Conservation (phyloP, 1,284 basidiomycete genomes). For the Microbotryum violaceum region DNA sequence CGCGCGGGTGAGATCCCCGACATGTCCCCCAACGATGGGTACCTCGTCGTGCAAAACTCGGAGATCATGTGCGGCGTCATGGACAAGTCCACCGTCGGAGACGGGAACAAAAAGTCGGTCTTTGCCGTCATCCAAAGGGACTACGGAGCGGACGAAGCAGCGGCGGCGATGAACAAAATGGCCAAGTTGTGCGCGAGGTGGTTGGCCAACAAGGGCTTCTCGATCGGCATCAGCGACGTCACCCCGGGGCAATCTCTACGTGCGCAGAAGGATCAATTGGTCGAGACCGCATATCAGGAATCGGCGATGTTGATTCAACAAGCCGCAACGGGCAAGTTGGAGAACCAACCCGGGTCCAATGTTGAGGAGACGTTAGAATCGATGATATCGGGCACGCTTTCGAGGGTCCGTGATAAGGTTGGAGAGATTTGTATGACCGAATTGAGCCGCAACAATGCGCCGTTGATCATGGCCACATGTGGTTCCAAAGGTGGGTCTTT, state of each 20-base stretch:
- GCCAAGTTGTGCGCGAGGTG: constrained; percentile 95
- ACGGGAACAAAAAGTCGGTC: constrained; percentile 98
- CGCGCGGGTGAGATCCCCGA: constrained; percentile 36
- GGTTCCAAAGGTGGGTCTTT: constrained; percentile 78
- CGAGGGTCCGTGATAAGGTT: constrained; percentile 89
- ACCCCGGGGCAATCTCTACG: constrained; percentile 83
- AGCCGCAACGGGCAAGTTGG: constrained; percentile 85
- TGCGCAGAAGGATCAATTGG: constrained; percentile 73
- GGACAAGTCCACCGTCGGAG: constrained; percentile 97
- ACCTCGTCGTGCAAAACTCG: constrained; percentile 93
- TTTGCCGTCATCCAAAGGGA: constrained; percentile 97
- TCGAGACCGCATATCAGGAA: constrained; percentile 80
- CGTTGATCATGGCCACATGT: constrained; percentile 97
- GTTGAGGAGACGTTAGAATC: constrained; percentile 96
- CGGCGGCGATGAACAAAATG: constrained; percentile 88
- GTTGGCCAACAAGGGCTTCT: constrained; percentile 95
- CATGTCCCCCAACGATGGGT: constrained; percentile 94
- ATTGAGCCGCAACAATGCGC: constrained; percentile 90
- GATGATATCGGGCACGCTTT: constrained; percentile 85
- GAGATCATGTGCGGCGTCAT: constrained; percentile 99
- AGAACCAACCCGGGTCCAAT: constrained; percentile 93
- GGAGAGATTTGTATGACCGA: constrained; percentile 98
- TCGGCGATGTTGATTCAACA: constrained; percentile 80
- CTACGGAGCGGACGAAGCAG: constrained; percentile 91
- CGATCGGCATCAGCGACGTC: constrained; percentile 96